Base-by-base conservation (phyloP, 768 basidiomycete species). In the Amyloporia xantha region DNA sequence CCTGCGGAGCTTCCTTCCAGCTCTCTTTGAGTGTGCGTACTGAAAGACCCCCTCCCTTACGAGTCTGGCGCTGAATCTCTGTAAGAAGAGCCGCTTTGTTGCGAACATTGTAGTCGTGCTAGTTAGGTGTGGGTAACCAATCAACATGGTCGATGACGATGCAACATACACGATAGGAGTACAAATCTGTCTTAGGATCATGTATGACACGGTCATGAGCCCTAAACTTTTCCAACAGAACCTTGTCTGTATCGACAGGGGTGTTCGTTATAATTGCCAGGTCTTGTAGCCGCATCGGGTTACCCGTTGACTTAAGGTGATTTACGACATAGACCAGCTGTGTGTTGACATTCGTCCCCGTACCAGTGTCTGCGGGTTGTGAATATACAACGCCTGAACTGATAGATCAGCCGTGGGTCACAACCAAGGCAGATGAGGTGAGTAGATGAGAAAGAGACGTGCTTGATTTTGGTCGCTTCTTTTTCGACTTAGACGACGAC, bases 21-120 rank as follows among this genome's bases (percentile, higher is more conserved):
- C 87, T 85, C 62, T 95, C 91, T 60, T 93, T 91, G 36, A 96
- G 70, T 1, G 81, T 75, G 17, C 89, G 81, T 25, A 95, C 84
- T 12, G 89, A 79, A 25, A 95, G 80, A 2, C 91, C 91, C 2
- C 89, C 86, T 10, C 90, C 91, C 56, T 84, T 84, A 24, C 82
- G 80, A 1, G 88, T 87, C 57, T 88, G 82, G 1, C 86, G 81
- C 60, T 91, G 88, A 30, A 96, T 90, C 63, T 94, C 88, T 0
- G 82, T 86, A 13, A 95, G 67, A 2, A 95, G 73, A 0, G 90
- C 81, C 3, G 81, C 82, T 69, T 93, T 93, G 59, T 81, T 91
- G 24, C 84, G 78, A 56, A 95, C 87, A 50, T 83, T 82, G 62
- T 79, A 91, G 64, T 93, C 91, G 55, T 91, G 88, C 90, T 93